Evolutionary conservation across 75 land plant species (phyloP).

Genomic region (Selaginella moellendorffii): DNA sequence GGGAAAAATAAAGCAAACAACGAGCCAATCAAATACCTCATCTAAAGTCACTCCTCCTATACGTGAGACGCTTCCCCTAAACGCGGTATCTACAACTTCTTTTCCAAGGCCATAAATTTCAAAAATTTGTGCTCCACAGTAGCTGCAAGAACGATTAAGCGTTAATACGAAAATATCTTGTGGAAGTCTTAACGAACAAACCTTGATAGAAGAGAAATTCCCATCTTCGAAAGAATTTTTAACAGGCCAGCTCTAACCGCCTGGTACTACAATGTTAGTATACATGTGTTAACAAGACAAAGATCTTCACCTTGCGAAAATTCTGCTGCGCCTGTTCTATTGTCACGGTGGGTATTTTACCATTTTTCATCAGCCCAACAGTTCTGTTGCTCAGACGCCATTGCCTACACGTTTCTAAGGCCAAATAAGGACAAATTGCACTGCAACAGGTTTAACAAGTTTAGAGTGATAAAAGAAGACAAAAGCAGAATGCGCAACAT

Average conservation of each 20-base stretch:
- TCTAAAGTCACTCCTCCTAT: conserved; percentile 80
- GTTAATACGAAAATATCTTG: no score
- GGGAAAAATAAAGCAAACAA: no score
- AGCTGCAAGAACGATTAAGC: conserved; percentile 37
- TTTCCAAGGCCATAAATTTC: conserved; percentile 85
- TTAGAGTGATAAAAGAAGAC: not conserved
- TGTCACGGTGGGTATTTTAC: conserved; percentile 90
- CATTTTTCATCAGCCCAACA: conserved; percentile 78
- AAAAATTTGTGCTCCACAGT: conserved; percentile 98
- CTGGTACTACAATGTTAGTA: conserved; percentile 22
- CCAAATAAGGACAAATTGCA: conserved; percentile 94
- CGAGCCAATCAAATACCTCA: no score
- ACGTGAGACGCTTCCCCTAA: conserved; percentile 75
- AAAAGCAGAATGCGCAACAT: not conserved
- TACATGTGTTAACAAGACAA: not conserved
- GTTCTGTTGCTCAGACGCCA: conserved; percentile 92
- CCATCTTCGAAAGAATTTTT: conserved; percentile 97
- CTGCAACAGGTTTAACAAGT: conserved; percentile 25
- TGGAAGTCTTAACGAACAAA: no score
- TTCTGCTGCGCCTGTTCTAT: conserved; percentile 93
- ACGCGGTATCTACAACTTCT: conserved; percentile 73
- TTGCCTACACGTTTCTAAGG: conserved; percentile 89
- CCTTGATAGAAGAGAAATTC: conserved; percentile 93
- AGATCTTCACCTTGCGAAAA: conserved; percentile 62
- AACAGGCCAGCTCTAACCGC: conserved; percentile 80